Base-by-base conservation (phyloP, 2,329 filamentous ascomycete genomes). In the Hawksworthiomyces lignivorus region DNA sequence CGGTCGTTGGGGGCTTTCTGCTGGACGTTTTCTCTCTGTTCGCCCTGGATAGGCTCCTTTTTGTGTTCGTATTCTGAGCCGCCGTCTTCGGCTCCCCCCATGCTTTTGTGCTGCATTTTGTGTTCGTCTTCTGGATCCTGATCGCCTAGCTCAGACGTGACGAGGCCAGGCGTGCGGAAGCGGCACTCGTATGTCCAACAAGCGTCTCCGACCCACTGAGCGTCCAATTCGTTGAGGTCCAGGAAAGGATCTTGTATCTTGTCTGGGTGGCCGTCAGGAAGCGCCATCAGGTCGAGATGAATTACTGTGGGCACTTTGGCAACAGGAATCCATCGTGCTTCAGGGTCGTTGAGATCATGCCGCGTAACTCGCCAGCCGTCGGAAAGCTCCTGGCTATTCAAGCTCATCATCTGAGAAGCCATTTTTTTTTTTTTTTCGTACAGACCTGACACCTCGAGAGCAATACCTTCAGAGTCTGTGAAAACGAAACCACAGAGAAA, bases 141-240 rank as follows among this genome's bases (percentile, higher is more conserved):
- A 8, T 12, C 8, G 14, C 3, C 9, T n/a, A n/a, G n/a, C n/a
- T n/a, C n/a, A n/a, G 32, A 38, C n/a, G 4, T 15, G 15, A n/a
- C 7, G 20, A 7, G 56, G 55, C 8, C 21, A n/a, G 56, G 56
- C 8, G 50, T 53, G 11, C 42, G 30, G 45, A 68, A 65, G 1
- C 45, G 35, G 17, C 63, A 68, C 8, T 64, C 64, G 54, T 83
- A 83, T 1, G 66, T 63, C 78, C 78, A 83, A 40, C 65, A 62
- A 50, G 73, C 73, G 41, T 81, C 73, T 14, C 71, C 75, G 26
- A 82, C 69, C 75, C 78, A 82, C 51, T 73, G 67, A 4, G 70
- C 70, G 8, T 68, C 64, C 7, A 77, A 58, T 52, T 82, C 79
- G 51, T 82, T 82, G 48, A 76, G 67, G 41, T 77, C 72, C 18